Percentiles rank a stretch among this genome's conserved stretches.
These are phyloP conservation scores for Pezicula carpinea DNA, from an alignment of 2,329 filamentous ascomycete species.

Conservation along the genomic window DNA sequence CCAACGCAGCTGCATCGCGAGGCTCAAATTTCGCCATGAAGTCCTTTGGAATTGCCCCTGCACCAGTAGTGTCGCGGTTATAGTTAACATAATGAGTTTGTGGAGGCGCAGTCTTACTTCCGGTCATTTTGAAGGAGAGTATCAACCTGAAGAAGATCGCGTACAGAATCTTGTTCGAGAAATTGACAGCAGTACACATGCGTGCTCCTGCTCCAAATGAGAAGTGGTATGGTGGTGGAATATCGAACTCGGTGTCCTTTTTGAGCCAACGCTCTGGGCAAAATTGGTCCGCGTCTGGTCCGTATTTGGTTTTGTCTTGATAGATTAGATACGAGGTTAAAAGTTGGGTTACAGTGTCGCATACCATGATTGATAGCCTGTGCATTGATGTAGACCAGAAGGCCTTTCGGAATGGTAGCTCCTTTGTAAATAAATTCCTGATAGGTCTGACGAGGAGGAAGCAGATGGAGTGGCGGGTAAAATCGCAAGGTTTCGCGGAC, in stretches of 20 bases:
- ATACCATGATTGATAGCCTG: neutral
- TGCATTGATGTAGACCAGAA: conserved; percentile 1
- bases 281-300: conserved; percentile 5
- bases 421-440: neutral
- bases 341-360: neutral
- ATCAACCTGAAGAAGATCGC: neutral
- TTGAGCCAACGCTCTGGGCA: neutral
- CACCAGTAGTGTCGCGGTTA: neutral
- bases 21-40: neutral
- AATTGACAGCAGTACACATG: conserved; percentile 1
- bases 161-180: conserved; percentile 2
- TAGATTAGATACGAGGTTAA: neutral
- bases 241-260: neutral
- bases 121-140: conserved; percentile 1
- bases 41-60: conserved; percentile 1
- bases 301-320: conserved; percentile 3
- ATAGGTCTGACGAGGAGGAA: neutral
- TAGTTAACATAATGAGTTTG: neutral
- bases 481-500: conserved; percentile 15
- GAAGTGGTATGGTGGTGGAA: neutral
- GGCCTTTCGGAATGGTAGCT: neutral
- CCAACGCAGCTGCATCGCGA: neutral
- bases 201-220: neutral
- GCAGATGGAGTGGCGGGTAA: conserved; percentile 11
- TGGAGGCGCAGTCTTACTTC: neutral